Evolutionary conservation across 148 eudicot species (phyloP).

Genomic region (Oxyria digyna): DNA sequence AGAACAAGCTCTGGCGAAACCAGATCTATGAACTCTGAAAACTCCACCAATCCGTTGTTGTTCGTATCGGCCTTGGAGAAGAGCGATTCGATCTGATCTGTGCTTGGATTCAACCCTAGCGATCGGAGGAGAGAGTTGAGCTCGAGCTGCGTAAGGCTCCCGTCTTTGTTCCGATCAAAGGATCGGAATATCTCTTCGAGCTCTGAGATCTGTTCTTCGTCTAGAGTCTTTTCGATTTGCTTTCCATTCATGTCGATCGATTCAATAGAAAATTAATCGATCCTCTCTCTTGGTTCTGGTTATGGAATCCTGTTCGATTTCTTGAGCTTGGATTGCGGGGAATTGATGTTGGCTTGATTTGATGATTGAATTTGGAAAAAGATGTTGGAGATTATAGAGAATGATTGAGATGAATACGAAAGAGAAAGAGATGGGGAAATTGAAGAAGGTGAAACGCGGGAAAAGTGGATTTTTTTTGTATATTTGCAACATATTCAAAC

Average conservation of each 20-base stretch:
- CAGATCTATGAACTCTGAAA: conserved; percentile 52
- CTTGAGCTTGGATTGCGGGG: background rate
- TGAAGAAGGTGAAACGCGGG: conserved; percentile 5
- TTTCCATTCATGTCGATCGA: conserved; percentile 17
- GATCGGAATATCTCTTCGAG: conserved; percentile 65
- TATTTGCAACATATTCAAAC: background rate
- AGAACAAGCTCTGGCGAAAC: conserved; percentile 55
- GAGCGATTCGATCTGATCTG: conserved; percentile 46
- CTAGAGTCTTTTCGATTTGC: conserved; percentile 26
- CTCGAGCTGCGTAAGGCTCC: conserved; percentile 57
- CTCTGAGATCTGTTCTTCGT: conserved; percentile 52
- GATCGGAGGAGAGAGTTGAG: conserved; percentile 50
- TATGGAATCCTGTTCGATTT: background rate
- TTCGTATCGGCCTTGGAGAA: conserved; percentile 51
- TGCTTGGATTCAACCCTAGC: conserved; percentile 43
- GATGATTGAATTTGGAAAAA: background rate
- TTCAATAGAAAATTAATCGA: background rate
- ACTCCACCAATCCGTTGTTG: conserved; percentile 52
- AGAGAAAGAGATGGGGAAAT: background rate
- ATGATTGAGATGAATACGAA: background rate
- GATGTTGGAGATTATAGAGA: background rate
- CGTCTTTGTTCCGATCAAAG: conserved; percentile 64
- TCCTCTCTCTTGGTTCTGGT: background rate
- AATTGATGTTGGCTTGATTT: background rate
- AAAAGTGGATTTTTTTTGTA: background rate